Evolutionary conservation across 768 basidiomycete genomes (phyloP).

Genomic region (Tylopilus plumbeoviolaceoides): DNA sequence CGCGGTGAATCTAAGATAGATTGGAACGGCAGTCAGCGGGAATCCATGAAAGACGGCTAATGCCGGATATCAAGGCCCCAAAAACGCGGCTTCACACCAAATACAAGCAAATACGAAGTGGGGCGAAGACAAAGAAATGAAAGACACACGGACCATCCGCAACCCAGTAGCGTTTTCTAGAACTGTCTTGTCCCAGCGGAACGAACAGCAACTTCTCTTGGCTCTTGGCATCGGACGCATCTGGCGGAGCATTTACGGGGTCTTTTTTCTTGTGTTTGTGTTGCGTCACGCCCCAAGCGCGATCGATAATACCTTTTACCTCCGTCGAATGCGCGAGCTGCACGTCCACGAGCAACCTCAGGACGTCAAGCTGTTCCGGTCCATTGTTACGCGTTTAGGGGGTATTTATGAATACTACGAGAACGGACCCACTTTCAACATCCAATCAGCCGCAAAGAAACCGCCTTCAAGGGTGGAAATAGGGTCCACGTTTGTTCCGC

Average conservation of each 20-base stretch:
- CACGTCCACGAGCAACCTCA: constrained; percentile 82
- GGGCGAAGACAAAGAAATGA: constrained; percentile 31
- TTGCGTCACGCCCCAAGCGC: constrained; percentile 81
- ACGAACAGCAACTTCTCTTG: constrained; percentile 59
- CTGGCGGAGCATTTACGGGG: constrained; percentile 48
- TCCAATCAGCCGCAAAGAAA: constrained; percentile 79
- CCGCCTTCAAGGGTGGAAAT: constrained; percentile 62
- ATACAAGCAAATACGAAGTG: constrained; percentile 65
- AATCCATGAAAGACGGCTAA: constrained; percentile 34
- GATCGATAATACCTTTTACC: constrained; percentile 72
- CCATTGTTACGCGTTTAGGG: constrained; percentile 28
- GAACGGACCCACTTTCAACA: constrained; percentile 62
- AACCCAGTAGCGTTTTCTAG: constrained; percentile 80
- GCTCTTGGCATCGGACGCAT: constrained; percentile 59
- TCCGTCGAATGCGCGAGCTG: constrained; percentile 68
- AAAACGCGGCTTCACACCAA: constrained; percentile 51
- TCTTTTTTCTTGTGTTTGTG: constrained; percentile 84
- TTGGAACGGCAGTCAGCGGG: constrained; percentile 30
- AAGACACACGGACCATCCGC: constrained; percentile 76
- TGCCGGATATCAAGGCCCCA: constrained; percentile 36
- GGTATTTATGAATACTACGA: constrained; percentile 22
- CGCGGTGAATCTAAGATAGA: constrained; percentile 73
- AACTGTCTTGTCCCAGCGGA: constrained; percentile 74
- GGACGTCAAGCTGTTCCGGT: constrained; percentile 62
- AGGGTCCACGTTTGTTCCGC: constrained; percentile 67